Base-by-base conservation (phyloP, 805 yeast genomes). In the Pichia occidentalis region DNA sequence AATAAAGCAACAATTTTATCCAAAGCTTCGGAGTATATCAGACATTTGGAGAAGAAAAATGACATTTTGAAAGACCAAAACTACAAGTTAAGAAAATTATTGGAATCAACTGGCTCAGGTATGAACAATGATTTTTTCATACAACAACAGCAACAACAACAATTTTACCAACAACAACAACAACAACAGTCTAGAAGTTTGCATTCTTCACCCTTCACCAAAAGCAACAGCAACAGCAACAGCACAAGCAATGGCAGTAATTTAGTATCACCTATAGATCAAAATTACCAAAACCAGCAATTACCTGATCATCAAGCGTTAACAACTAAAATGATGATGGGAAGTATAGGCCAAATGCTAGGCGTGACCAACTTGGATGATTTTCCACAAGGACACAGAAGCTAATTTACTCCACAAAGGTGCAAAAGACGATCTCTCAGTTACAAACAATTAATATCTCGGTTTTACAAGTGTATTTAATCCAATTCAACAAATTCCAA, bases 11-110 rank as follows among this genome's bases (percentile, higher is more conserved):
- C 84, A 12, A 81, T 83, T 33, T 63, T 83, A 43, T 66, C 82
- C 20, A 83, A 83, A 51, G 85, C 90, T 1, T 76, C 83, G 3
- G 92, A 83, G 55, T 83, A 83, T 52, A 82, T 83, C 46, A 74
- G 71, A 47, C 88, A 82, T 57, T 65, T 83, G 56, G 87, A 83
- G 47, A 57, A 59, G 44, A 80, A 79, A 50, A 78, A 78, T 49
- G 73, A 68, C 2, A 34, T 54, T 1, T 64, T 78, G 45, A 61
- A 51, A 39, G 57, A 57, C 19, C 78, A 77, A 49, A 78, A 77
- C 47, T 62, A 63, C 12, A 52, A 56, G 4, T 48, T 72, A 25
- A 62, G 57, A 35, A 36, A 33, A 18, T 21, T 47, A 5, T 18
- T 48, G 5, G 42, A 47, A 5, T 39, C 44, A 13, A 39, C 39